Conservation (phyloP, 2,329 filamentous ascomycete species). For the Rhynchosporium secalis region DNA sequence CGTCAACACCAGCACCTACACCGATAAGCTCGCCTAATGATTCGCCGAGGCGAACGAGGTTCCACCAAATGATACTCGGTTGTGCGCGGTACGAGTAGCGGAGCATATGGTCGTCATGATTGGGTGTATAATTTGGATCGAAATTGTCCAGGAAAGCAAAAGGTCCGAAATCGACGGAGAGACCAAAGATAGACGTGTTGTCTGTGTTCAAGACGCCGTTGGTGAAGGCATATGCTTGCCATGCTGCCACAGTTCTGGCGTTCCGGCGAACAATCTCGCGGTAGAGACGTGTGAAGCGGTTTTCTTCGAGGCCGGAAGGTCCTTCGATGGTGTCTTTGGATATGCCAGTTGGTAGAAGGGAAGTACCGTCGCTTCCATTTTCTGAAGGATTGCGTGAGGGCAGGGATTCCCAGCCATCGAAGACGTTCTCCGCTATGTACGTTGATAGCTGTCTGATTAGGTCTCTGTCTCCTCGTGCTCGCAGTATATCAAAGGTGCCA, state of each 20-base stretch:
- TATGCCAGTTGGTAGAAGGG: slow-evolving; percentile 47
- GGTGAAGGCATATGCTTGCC: slow-evolving; percentile 99
- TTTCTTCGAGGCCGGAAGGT: slow-evolving; percentile 67
- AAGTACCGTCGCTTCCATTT: slow-evolving; percentile 48
- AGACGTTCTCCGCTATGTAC: slow-evolving; percentile 85
- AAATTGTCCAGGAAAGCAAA: slow-evolving; percentile 99
- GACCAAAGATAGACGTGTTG: slow-evolving; percentile 86
- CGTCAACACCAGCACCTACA: slow-evolving; percentile 70
- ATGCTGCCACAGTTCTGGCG: slow-evolving; percentile 82
- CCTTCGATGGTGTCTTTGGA: slow-evolving; percentile 64
- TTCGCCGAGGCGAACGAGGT: slow-evolving; percentile 88
- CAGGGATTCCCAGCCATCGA: slow-evolving; percentile 82
- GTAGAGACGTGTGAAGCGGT: slow-evolving; percentile 84
- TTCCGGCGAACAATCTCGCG: slow-evolving; percentile 85
- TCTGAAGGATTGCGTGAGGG: slow-evolving; percentile 59
- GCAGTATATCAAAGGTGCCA: slow-evolving; percentile 93
- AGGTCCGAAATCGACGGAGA: slow-evolving; percentile 92
- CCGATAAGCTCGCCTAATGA: slow-evolving; percentile 86
- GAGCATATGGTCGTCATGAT: slow-evolving; percentile 87
- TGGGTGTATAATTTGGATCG: slow-evolving; percentile 90
- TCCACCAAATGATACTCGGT: slow-evolving; percentile 98
- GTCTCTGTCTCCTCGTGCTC: slow-evolving; percentile 75
- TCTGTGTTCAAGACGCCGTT: slow-evolving; percentile 98
- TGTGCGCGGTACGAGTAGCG: slow-evolving; percentile 94
- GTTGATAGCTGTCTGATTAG: slow-evolving; percentile 73